phyloP scores from a whole-genome alignment of 192 early-diverging fungal genomes.

The Coemansia sp. region DNA sequence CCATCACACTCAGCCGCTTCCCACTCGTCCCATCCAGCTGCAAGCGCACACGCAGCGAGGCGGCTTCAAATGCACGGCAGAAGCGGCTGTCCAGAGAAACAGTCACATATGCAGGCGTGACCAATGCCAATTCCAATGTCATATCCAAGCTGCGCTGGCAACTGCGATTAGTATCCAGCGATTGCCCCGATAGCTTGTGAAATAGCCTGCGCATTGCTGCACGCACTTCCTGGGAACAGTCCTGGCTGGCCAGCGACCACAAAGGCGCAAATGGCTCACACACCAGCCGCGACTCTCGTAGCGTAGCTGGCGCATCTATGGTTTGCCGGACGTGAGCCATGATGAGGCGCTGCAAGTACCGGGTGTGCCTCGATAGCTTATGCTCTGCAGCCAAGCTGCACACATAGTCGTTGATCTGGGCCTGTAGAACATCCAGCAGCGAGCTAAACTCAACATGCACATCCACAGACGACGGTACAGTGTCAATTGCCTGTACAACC shows the following conservation, averaged over 20 bases:
- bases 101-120: not conserved
- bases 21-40: conserved; percentile 3
- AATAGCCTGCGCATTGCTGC: conserved; percentile 13
- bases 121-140: no score
- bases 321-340: conserved; percentile 20
- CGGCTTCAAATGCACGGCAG: conserved; percentile 18
- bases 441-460: conserved; percentile 1
- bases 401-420: not conserved
- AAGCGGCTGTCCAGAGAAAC: conserved; percentile 15
- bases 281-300: conserved; percentile 2
- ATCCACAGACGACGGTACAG: no score
- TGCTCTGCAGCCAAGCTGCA: not conserved
- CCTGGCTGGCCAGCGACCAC: conserved; percentile 1
- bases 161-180: no score
- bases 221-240: conserved; percentile 8
- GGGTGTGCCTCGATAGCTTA: conserved; percentile 5
- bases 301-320: conserved; percentile 14
- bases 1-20: conserved; percentile 20
- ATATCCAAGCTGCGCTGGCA: no score
- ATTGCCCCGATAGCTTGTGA: conserved; percentile 1
- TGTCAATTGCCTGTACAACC: conserved; percentile 6
- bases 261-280: conserved; percentile 14
- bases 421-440: not conserved
- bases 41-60: conserved; percentile 19
- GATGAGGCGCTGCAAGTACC: conserved; percentile 16